These are phyloP conservation scores for Babesia ovata DNA, from an alignment of 169 alveolate species.

Conservation along the genomic window DNA sequence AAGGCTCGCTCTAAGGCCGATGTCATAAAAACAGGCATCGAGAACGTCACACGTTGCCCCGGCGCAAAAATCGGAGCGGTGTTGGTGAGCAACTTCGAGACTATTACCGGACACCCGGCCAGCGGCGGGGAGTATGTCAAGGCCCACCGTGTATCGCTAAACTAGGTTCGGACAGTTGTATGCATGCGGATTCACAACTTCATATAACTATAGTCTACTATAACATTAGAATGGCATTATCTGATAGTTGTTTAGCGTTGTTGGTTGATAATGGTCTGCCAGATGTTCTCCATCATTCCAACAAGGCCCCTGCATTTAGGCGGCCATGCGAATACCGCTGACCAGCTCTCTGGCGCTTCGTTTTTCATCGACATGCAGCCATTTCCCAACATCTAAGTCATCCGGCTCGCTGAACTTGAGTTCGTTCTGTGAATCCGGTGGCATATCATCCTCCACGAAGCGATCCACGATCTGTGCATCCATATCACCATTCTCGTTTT, in stretches of 20 bases:
- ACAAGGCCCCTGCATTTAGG: neutral
- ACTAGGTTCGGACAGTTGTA: neutral
- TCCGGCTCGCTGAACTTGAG: conserved; percentile 19
- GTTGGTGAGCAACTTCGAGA: conserved; percentile 57
- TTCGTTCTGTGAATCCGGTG: neutral
- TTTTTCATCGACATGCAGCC: neutral
- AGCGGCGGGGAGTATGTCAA: conserved; percentile 49
- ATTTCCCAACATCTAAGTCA: conserved; percentile 8
- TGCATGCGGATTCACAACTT: too few relatives aligned
- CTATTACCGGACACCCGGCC: conserved; percentile 63
- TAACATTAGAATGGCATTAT: too few relatives aligned
- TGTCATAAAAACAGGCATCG: conserved; percentile 70
- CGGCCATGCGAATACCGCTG: neutral
- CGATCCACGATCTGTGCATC: neutral
- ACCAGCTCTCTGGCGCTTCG: neutral
- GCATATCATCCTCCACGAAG: neutral
- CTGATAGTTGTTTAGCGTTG: too few relatives aligned
- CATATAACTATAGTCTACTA: too few relatives aligned
- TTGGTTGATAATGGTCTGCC: too few relatives aligned
- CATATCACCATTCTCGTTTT: neutral
- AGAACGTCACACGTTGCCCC: conserved; percentile 63
- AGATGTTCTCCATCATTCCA: too few relatives aligned
- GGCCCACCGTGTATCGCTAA: conserved; percentile 33
- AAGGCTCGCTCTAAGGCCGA: conserved; percentile 43
- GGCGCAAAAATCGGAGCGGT: conserved; percentile 76